These are phyloP conservation scores for Fagopyrum tataricum DNA, from an alignment of 148 eudicot genomes.

Conservation along the genomic window DNA sequence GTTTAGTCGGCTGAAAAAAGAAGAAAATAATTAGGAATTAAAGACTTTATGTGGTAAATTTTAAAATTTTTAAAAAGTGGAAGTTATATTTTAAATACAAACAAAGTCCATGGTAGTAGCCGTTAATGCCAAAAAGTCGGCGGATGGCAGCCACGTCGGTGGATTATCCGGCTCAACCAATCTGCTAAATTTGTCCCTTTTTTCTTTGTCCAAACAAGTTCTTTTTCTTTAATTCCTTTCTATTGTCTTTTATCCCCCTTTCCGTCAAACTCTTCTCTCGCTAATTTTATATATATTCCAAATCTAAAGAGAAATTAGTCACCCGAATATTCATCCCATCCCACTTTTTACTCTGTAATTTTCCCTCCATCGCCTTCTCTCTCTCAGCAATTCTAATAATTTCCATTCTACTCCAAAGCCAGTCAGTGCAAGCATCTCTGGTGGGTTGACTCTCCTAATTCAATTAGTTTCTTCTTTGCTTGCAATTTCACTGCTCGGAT, in stretches of 20 bases:
- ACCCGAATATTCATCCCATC: neutral
- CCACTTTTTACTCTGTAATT: constrained; percentile 7
- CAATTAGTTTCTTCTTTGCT: neutral
- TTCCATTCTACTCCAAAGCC: neutral
- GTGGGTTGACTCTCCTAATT: constrained; percentile 2
- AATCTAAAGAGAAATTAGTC: neutral
- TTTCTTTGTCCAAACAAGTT: neutral
- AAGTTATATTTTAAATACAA: too few species aligned
- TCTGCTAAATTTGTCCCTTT: neutral
- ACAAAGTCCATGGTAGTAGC: too few species aligned
- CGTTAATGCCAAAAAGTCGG: too few species aligned
- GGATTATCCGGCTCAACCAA: too few species aligned
- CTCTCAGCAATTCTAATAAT: neutral
- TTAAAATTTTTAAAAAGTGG: too few species aligned
- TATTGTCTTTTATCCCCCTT: neutral
- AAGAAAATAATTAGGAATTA: too few species aligned
- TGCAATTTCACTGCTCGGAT: neutral
- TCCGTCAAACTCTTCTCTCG: neutral
- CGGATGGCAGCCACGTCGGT: too few species aligned
- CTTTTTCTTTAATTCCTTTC: neutral
- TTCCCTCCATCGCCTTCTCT: constrained; percentile 11
- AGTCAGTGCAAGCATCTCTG: constrained; percentile 1
- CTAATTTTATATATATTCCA: neutral
- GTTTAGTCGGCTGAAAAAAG: too few species aligned
- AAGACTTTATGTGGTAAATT: too few species aligned